Conservation (phyloP, 2,329 filamentous ascomycete genomes). For the Xylaria sp. region DNA sequence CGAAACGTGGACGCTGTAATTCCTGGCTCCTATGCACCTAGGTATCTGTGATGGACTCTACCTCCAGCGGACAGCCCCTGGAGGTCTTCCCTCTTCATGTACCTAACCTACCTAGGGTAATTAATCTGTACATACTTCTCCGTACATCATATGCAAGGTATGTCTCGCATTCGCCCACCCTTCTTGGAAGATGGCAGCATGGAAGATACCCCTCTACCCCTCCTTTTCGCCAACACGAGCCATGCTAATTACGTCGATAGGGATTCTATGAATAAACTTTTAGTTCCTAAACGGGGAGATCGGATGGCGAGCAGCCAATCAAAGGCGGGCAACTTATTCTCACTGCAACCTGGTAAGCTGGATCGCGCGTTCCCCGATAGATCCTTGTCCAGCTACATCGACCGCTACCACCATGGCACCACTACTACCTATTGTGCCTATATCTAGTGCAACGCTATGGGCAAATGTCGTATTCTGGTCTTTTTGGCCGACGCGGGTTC, state of each 20-base stretch:
- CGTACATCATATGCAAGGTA: too few species aligned
- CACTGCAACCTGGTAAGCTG: conserved; percentile 3
- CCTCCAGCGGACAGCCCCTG: too few species aligned
- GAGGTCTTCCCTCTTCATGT: too few species aligned
- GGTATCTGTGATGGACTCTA: too few species aligned
- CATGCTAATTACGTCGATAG: conserved; percentile 12
- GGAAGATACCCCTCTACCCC: neutral
- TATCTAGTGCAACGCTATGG: neutral
- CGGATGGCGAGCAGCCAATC: conserved; percentile 20
- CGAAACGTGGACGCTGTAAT: too few species aligned
- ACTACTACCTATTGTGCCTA: too few species aligned
- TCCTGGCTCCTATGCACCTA: too few species aligned
- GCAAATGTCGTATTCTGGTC: neutral
- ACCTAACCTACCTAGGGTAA: too few species aligned
- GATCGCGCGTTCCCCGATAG: neutral
- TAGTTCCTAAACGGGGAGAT: conserved; percentile 29
- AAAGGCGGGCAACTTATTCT: conserved; percentile 9
- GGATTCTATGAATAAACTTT: conserved; percentile 6
- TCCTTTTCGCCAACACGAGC: neutral
- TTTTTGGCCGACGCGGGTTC: neutral
- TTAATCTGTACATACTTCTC: too few species aligned
- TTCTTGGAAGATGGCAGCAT: too few species aligned
- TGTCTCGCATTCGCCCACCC: too few species aligned
- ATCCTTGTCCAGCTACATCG: neutral
- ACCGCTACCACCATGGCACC: too few species aligned